phyloP scores from a whole-genome alignment of 2,329 filamentous ascomycete genomes.

The Fusarium pseudonygamai region DNA sequence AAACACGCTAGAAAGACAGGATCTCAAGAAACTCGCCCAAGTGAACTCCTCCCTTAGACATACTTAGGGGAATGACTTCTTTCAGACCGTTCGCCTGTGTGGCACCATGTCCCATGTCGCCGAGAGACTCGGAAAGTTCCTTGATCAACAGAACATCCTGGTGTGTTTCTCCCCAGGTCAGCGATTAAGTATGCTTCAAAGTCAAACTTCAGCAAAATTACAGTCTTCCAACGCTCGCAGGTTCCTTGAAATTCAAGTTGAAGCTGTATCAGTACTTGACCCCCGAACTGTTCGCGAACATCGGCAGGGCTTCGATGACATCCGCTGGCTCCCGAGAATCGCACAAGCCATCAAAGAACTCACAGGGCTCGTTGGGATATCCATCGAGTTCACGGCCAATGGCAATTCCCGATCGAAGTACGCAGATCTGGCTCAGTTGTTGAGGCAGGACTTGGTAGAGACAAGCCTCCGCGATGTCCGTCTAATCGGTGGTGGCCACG shows the following conservation, averaged over 20 bases:
- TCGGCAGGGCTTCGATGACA: too few relatives aligned
- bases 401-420: rapidly evolving
- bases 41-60: too few relatives aligned
- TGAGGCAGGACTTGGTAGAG: neutral
- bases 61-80: neutral
- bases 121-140: neutral
- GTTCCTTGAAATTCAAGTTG: neutral
- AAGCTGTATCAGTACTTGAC: neutral
- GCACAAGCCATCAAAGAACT: neutral
- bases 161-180: neutral
- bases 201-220: neutral
- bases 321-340: neutral
- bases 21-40: neutral
- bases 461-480: neutral
- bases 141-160: neutral
- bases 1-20: neutral
- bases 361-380: neutral
- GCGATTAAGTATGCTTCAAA: neutral
- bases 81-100: neutral
- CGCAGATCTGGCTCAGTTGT: neutral
- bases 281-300: neutral
- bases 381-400: neutral
- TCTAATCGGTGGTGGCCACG: neutral
- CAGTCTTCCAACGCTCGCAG: neutral
- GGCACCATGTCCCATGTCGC: neutral